These are phyloP conservation scores for Psilocybe sp. DNA, from an alignment of 768 basidiomycete genomes.

Conservation along the genomic window DNA sequence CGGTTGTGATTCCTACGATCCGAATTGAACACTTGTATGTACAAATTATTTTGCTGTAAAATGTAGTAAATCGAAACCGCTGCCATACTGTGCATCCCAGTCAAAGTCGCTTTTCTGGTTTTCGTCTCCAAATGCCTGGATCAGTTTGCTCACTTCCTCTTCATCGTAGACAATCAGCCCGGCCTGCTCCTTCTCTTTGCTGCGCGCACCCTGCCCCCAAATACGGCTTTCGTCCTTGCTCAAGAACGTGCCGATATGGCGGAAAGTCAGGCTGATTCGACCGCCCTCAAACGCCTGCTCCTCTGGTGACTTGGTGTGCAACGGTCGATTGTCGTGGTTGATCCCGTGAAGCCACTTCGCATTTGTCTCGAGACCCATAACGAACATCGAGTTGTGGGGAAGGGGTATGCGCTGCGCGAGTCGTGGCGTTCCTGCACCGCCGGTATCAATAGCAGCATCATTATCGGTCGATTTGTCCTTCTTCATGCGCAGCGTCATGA, in stretches of 20 bases:
- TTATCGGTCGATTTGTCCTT: slow-evolving; percentile 34
- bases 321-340: slow-evolving; percentile 69
- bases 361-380: slow-evolving; percentile 74
- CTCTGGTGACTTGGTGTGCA: slow-evolving; percentile 44
- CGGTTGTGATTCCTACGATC: no score
- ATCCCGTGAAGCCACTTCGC: slow-evolving; percentile 75
- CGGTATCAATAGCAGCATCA: neutral
- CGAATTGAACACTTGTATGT: no score
- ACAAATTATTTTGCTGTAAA: slow-evolving; percentile 21
- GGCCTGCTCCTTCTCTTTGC: slow-evolving; percentile 56
- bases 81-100: slow-evolving; percentile 65
- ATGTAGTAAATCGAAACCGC: slow-evolving; percentile 71
- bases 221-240: slow-evolving; percentile 40
- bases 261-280: slow-evolving; percentile 79
- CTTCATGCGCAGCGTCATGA: slow-evolving; percentile 74
- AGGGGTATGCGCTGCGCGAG: slow-evolving; percentile 64
- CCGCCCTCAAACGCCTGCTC: slow-evolving; percentile 59
- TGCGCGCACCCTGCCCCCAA: slow-evolving; percentile 71
- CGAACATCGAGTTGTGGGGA: slow-evolving; percentile 82
- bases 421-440: slow-evolving; percentile 23
- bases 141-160: slow-evolving; percentile 44
- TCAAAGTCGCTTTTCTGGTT: slow-evolving; percentile 69
- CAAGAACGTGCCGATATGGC: slow-evolving; percentile 76
- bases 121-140: slow-evolving; percentile 70
- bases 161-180: slow-evolving; percentile 51